A percentile compares a stretch with the other conserved stretches of the same genome.
Conservation (phyloP, 768 basidiomycete genomes). For the Sistotremastrum suecicum region DNA sequence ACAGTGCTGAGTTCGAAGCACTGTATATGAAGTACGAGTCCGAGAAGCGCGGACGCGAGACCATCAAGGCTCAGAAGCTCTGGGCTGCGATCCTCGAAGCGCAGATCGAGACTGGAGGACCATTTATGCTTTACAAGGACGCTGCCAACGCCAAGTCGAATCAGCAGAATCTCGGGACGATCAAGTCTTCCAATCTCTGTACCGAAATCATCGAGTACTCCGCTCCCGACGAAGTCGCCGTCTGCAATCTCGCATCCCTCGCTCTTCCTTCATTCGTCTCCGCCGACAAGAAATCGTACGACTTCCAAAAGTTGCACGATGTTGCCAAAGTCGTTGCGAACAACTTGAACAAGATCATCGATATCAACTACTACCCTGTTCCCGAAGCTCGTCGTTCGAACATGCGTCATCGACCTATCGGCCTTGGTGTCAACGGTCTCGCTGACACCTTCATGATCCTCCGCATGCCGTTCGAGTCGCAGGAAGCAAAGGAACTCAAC, state of each 20-base stretch:
- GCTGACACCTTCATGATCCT: conserved; percentile 98
- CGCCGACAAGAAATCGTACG: conserved; percentile 50
- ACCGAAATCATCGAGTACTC: conserved; percentile 99
- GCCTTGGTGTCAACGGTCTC: conserved; percentile 93
- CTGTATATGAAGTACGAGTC: conserved; percentile 80
- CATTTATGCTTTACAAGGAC: conserved; percentile 99
- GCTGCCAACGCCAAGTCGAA: conserved; percentile 95
- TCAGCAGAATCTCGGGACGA: conserved; percentile 95
- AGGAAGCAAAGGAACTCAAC: conserved; percentile 77
- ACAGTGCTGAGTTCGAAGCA: conserved; percentile 79
- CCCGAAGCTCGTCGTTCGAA: conserved; percentile 86
- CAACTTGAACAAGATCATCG: conserved; percentile 92
- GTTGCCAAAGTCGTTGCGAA: conserved; percentile 84
- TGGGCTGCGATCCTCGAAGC: conserved; percentile 97
- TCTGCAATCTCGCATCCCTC: conserved; percentile 96
- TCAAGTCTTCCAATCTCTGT: conserved; percentile 98
- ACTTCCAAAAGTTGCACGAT: conserved; percentile 92
- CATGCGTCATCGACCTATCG: conserved; percentile 95
- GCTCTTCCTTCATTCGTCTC: conserved; percentile 86
- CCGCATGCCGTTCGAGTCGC: conserved; percentile 89
- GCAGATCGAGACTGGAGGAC: conserved; percentile 97
- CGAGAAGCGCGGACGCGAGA: conserved; percentile 76
- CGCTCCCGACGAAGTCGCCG: conserved; percentile 91
- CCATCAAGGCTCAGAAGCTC: conserved; percentile 87
- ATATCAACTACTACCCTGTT: conserved; percentile 90